These are phyloP conservation scores for Neurospora terricola DNA, from an alignment of 495 filamentous ascomycete genomes.

Conservation along the genomic window DNA sequence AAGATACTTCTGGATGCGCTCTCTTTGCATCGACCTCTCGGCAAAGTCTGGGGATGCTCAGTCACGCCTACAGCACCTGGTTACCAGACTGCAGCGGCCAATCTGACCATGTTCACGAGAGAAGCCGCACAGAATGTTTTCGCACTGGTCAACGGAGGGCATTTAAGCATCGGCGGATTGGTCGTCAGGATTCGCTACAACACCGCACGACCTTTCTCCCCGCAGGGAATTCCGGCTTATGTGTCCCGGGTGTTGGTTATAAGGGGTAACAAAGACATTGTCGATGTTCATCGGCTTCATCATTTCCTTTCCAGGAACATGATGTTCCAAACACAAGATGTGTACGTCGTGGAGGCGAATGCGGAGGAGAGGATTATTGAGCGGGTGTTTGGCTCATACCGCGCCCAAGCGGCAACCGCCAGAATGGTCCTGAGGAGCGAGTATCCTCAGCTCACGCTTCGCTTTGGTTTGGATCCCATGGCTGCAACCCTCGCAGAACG, in stretches of 20 bases:
- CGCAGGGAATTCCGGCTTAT: neutral
- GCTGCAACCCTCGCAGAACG: neutral
- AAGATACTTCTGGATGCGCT: neutral
- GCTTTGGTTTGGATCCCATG: slow-evolving; percentile 1
- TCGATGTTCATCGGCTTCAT: neutral
- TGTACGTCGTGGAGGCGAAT: neutral
- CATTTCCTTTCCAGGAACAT: neutral
- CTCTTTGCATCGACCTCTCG: neutral
- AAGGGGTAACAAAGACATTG: neutral
- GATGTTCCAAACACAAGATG: neutral
- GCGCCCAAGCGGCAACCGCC: neutral
- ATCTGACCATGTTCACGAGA: neutral
- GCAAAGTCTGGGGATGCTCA: neutral
- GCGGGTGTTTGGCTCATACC: slow-evolving; percentile 1
- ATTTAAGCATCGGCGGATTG: neutral
- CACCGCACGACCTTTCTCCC: neutral
- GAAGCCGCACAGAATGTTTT: neutral
- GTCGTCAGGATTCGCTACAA: neutral
- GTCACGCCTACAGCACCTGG: neutral
- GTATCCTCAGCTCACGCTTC: neutral
- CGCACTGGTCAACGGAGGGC: neutral
- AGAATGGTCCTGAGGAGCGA: neutral
- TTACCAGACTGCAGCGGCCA: neutral
- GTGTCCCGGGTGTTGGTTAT: neutral
- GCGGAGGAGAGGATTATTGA: neutral